Percentiles rank a stretch among this genome's conserved stretches.
These are phyloP conservation scores for Trametes pubescens DNA, from an alignment of 1,284 basidiomycete genomes.

Conservation along the genomic window DNA sequence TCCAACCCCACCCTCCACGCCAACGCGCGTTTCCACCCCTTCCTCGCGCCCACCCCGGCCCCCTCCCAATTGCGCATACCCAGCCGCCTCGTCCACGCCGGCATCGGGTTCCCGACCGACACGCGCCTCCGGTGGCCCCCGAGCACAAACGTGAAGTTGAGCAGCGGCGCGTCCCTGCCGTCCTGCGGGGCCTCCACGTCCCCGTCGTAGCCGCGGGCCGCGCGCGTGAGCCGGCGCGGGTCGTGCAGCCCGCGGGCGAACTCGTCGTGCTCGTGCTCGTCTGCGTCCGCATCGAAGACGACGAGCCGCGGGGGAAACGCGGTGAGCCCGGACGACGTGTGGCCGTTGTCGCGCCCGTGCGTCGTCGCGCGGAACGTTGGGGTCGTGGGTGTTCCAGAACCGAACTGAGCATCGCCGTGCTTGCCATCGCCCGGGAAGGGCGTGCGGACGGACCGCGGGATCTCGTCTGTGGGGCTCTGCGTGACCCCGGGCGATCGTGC, in stretches of 20 bases:
- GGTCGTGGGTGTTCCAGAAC: constrained; percentile 11
- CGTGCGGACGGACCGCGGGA: constrained; percentile 24
- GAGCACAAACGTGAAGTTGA: constrained; percentile 29
- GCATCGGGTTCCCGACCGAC: constrained; percentile 18
- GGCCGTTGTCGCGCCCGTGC: constrained; percentile 7
- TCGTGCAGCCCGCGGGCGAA: constrained; percentile 29
- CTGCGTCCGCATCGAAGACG: constrained; percentile 12
- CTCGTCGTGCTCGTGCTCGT: constrained; percentile 28
- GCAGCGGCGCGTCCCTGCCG: constrained; percentile 1
- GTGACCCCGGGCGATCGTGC: constrained; percentile 10
- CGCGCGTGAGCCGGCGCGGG: constrained; percentile 25
- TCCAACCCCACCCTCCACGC: constrained; percentile 24
- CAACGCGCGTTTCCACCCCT: constrained; percentile 20
- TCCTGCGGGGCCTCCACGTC: constrained; percentile 4
- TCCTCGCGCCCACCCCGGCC: background rate
- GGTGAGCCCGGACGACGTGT: background rate
- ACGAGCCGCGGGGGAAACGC: constrained; percentile 5
- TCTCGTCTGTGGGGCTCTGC: constrained; percentile 25
- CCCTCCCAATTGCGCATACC: constrained; percentile 1
- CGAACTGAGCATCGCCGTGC: constrained; percentile 6
- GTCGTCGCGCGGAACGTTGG: constrained; percentile 32
- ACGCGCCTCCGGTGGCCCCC: constrained; percentile 24
- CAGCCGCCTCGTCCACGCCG: constrained; percentile 7
- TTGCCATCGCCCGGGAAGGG: constrained; percentile 12
- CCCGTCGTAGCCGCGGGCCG: constrained; percentile 18